Conservation (phyloP, 2,329 filamentous ascomycete genomes). For the Diaporthe sp. region DNA sequence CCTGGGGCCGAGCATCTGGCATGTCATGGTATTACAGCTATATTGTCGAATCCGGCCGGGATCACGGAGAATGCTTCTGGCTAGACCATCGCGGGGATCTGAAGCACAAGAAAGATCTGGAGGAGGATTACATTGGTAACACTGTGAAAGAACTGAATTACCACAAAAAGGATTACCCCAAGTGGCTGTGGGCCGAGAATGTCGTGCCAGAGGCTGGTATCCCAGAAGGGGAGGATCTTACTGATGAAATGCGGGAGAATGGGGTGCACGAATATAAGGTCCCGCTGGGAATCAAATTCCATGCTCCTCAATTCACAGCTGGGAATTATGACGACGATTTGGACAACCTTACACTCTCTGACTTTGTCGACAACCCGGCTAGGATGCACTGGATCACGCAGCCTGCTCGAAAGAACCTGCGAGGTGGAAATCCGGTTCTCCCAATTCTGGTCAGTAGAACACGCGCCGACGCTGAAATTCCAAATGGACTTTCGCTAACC, state of each 20-base stretch:
- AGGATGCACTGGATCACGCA: neutral
- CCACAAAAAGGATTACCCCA: neutral
- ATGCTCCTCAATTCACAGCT: neutral
- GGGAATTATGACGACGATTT: neutral
- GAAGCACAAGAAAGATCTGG: neutral
- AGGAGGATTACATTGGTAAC: constrained; percentile 6
- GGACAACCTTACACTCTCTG: neutral
- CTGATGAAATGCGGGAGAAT: constrained; percentile 2
- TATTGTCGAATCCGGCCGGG: neutral
- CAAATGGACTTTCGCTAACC: neutral
- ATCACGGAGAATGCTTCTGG: constrained; percentile 25
- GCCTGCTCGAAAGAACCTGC: neutral
- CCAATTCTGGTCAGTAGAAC: neutral
- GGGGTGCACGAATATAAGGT: neutral
- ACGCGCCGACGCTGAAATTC: no score
- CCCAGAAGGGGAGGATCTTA: neutral
- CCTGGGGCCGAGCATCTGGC: constrained; percentile 1
- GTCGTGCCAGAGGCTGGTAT: neutral
- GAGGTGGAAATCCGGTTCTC: neutral
- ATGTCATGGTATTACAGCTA: constrained; percentile 24
- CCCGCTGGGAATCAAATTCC: neutral
- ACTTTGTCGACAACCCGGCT: neutral
- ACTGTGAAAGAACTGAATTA: neutral
- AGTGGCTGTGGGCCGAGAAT: neutral
- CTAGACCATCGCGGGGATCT: constrained; percentile 12